Evolutionary conservation across 441 rosid species (phyloP).

Genomic region (California macrophylla): DNA sequence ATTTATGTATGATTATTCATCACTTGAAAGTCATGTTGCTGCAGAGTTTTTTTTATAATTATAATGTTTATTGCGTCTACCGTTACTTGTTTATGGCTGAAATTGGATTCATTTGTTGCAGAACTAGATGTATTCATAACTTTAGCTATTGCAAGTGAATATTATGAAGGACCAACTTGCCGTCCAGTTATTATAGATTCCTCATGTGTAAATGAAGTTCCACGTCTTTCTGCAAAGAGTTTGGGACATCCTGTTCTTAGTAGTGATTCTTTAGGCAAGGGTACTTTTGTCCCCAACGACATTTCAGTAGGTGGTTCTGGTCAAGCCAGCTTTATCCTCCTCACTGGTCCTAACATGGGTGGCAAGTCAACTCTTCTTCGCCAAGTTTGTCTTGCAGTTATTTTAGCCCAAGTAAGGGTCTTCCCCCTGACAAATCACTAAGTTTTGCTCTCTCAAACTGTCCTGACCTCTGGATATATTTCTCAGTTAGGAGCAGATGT

Average conservation of each 20-base stretch:
- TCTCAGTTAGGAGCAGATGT: slow-evolving; percentile 85
- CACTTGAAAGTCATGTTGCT: background rate
- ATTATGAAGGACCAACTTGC: slow-evolving; percentile 75
- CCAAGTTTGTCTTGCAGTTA: slow-evolving; percentile 89
- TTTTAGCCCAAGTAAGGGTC: slow-evolving; percentile 75
- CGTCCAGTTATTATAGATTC: slow-evolving; percentile 47
- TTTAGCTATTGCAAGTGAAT: slow-evolving; percentile 76
- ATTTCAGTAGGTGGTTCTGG: slow-evolving; percentile 55
- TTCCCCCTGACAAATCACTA: slow-evolving; percentile 9
- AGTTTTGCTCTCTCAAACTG: slow-evolving; percentile 16
- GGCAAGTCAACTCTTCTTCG: slow-evolving; percentile 99
- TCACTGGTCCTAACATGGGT: slow-evolving; percentile 98
- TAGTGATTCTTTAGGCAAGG: slow-evolving; percentile 83
- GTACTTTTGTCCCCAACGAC: slow-evolving; percentile 85
- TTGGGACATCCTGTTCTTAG: slow-evolving; percentile 85
- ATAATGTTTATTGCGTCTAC: background rate
- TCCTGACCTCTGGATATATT: slow-evolving; percentile 14
- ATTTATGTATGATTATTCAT: background rate
- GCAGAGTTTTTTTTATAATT: background rate
- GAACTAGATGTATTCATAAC: slow-evolving; percentile 92
- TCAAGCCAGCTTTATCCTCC: slow-evolving; percentile 77
- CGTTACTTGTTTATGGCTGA: slow-evolving; percentile 11
- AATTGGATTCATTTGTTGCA: slow-evolving; percentile 28
- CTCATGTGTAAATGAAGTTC: slow-evolving; percentile 40
- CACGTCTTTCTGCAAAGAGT: slow-evolving; percentile 59